These are phyloP conservation scores for Fusarium miscanthi DNA, from an alignment of 2,329 filamentous ascomycete genomes.

Conservation along the genomic window DNA sequence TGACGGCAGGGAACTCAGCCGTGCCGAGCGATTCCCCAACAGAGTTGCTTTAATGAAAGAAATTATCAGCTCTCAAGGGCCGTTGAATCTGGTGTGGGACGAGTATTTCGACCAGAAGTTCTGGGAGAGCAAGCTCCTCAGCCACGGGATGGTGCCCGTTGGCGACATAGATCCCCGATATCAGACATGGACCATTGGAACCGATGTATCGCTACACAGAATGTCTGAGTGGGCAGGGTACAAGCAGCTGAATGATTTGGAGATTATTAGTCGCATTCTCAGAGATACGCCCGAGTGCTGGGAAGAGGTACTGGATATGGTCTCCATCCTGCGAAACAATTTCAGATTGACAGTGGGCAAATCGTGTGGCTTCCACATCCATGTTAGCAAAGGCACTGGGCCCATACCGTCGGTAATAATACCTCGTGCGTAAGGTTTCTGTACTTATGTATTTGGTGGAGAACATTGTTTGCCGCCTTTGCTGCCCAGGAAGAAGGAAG, in stretches of 20 bases:
- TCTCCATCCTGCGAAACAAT: constrained; percentile 23
- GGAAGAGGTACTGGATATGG: constrained; percentile 28
- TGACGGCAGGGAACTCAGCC: constrained; percentile 8
- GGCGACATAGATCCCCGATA: neutral
- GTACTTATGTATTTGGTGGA: constrained; percentile 29
- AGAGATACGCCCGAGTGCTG: constrained; percentile 23
- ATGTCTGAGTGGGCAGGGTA: constrained; percentile 16
- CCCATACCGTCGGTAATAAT: neutral
- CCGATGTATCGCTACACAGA: neutral
- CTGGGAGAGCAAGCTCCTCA: constrained; percentile 8
- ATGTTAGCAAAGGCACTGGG: constrained; percentile 26
- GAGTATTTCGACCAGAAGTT: neutral
- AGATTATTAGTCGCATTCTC: constrained; percentile 27
- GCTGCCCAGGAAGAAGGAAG: constrained; percentile 1
- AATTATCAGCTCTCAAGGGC: neutral
- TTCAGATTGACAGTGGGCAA: constrained; percentile 11
- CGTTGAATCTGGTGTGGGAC: neutral
- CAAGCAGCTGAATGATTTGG: constrained; percentile 2
- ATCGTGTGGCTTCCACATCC: constrained; percentile 33
- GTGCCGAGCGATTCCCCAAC: neutral
- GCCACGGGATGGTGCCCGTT: neutral
- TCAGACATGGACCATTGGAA: constrained; percentile 24
- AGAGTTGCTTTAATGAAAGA: neutral
- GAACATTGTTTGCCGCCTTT: constrained; percentile 29
- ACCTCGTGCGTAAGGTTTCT: constrained; percentile 20